Percentiles rank a stretch among this genome's conserved stretches.
These are phyloP conservation scores for Chamaecyparis obtusa DNA, from an alignment of 75 land plant genomes.

Conservation along the genomic window DNA sequence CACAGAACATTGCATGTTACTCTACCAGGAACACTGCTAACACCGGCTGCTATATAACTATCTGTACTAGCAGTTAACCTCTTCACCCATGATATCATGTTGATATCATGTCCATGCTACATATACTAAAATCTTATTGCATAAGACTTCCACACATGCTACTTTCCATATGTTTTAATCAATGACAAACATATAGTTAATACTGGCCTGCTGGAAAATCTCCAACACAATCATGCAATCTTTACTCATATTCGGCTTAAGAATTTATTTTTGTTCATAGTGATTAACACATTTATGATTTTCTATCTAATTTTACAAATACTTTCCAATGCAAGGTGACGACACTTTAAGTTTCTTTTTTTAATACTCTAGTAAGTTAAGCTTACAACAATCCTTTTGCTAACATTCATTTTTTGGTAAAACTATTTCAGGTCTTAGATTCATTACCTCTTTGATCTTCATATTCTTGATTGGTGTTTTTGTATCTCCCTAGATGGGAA, in stretches of 20 bases:
- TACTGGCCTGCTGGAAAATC: too few species aligned
- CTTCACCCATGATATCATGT: too few species aligned
- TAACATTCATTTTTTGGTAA: background rate
- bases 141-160: too few species aligned
- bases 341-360: background rate
- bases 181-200: too few species aligned
- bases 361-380: background rate
- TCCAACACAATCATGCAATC: background rate
- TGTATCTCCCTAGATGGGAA: slow-evolving; percentile 93
- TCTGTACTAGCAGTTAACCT: too few species aligned
- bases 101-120: too few species aligned
- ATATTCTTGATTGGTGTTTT: slow-evolving; percentile 87
- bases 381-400: background rate
- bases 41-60: too few species aligned
- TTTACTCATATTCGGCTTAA: background rate
- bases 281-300: background rate
- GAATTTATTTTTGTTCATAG: background rate
- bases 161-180: too few species aligned
- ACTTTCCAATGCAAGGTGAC: background rate
- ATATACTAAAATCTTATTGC: too few species aligned
- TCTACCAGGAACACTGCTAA: too few species aligned
- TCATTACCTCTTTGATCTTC: slow-evolving; percentile 79
- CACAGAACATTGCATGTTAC: too few species aligned
- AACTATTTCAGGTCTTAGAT: slow-evolving; percentile 76
- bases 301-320: background rate